Base-by-base conservation (phyloP, 257 asterid genomes). In the Fraxinus pennsylvanica region DNA sequence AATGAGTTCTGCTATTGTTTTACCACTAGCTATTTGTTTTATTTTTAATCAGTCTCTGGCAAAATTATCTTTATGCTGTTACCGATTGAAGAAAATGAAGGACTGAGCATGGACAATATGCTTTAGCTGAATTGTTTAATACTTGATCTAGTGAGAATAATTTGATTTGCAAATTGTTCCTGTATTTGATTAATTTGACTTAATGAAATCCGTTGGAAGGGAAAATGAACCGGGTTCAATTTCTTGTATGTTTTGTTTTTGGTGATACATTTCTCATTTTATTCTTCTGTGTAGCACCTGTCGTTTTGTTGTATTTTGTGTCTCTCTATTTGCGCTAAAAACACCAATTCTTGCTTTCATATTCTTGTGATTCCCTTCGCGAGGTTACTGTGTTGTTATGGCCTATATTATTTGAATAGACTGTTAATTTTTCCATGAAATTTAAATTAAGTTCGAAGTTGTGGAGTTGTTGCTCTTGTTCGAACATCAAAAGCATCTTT, bases 11-110 rank as follows among this genome's bases (percentile, higher is more conserved):
- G 27, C 27, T 65, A 15, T 57, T 61, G 36, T 15, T 22, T 52
- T 35, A 32, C 75, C 52, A 63, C 66, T 74, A 69, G 41, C 72
- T 30, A 70, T 45, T 63, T 52, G 15, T 65, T 32, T 65, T 81
- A 63, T 29, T 54, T 57, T 27, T 61, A 6, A 54, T 74, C 21
- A 8, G 33, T 45, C 13, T 10, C 43, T 12, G 47, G 39, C 19
- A 22, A 61, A 25, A 61, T 61, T 9, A 61, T 19, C 3, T 8
- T 25, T 61, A 61, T 9, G 41, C 22, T 17, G 9, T 72, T 6
- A 25, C 10, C 12, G 38, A 25, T 43, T 72, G 2, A 29, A 19
- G 68, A 22, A 50, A 57, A 27, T 50, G 69, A 54, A 32, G 50
- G 50, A 5, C 17, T 12, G 29, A 2, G 35, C 30, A 21, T 63